phyloP scores from a whole-genome alignment of 2,329 filamentous ascomycete genomes.

The Fusarium sp. region DNA sequence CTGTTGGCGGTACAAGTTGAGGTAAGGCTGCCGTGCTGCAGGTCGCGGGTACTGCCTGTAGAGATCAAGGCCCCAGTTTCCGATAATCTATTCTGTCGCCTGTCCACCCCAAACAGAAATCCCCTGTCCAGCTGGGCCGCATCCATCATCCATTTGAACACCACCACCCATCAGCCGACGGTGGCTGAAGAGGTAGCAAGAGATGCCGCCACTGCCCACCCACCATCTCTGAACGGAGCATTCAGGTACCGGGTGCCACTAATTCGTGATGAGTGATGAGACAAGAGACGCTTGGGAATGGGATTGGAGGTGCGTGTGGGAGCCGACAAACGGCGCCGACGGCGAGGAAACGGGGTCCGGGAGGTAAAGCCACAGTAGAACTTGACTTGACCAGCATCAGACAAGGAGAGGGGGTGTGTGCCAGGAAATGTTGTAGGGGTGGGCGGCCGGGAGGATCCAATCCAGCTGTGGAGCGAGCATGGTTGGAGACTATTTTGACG shows the following conservation, averaged over 20 bases:
- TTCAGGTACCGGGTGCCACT: conserved; percentile 41
- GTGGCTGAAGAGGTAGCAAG: conserved; percentile 32
- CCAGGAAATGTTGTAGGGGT: conserved; percentile 19
- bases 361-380: conserved; percentile 34
- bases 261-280: conserved; percentile 18
- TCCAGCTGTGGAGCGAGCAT: conserved; percentile 11
- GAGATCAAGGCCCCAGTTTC: conserved; percentile 5
- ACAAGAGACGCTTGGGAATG: conserved; percentile 10
- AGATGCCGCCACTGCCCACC: conserved; percentile 31
- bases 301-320: conserved; percentile 15
- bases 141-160: conserved; percentile 7
- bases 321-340: conserved; percentile 34
- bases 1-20: neutral
- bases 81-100: conserved; percentile 4
- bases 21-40: neutral
- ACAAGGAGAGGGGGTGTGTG: neutral
- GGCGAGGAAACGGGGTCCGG: conserved; percentile 34
- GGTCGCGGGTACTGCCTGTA: neutral
- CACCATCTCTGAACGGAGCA: conserved; percentile 24
- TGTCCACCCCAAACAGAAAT: conserved; percentile 9
- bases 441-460: neutral
- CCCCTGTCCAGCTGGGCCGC: conserved; percentile 20
- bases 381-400: conserved; percentile 1
- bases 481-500: conserved; percentile 29
- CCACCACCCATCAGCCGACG: conserved; percentile 18